phyloP scores from a whole-genome alignment of 2,329 filamentous ascomycete genomes.

The Aspergillus sergii region DNA sequence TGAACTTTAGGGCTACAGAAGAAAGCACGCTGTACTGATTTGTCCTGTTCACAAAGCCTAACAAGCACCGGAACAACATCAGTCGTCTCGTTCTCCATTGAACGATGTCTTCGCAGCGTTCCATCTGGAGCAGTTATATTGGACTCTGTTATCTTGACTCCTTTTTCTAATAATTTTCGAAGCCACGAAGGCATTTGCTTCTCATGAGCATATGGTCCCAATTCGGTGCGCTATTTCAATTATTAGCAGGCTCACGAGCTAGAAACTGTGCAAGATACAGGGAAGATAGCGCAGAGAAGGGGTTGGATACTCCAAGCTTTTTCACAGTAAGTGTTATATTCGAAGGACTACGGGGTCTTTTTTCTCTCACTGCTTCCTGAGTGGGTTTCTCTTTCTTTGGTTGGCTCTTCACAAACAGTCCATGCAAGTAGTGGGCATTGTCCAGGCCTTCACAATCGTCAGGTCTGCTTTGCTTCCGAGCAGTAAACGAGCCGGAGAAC shows the following conservation, averaged over 20 bases:
- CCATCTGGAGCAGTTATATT: slow-evolving; percentile 54
- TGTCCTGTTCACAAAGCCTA: slow-evolving; percentile 66
- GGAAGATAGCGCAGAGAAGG: neutral
- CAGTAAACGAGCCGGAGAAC: slow-evolving; percentile 5
- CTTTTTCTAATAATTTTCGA: slow-evolving; percentile 61
- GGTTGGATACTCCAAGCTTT: slow-evolving; percentile 33
- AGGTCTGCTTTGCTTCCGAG: neutral
- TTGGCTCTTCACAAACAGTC: too few relatives aligned
- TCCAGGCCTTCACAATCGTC: neutral
- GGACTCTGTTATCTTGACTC: slow-evolving; percentile 58
- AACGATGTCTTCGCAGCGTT: slow-evolving; percentile 43
- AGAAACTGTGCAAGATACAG: neutral
- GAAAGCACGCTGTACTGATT: slow-evolving; percentile 69
- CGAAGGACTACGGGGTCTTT: neutral
- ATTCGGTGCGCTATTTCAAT: slow-evolving; percentile 55
- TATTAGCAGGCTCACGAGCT: slow-evolving; percentile 19
- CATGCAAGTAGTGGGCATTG: neutral
- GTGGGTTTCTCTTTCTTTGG: neutral
- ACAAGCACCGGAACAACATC: slow-evolving; percentile 65
- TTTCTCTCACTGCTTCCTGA: neutral
- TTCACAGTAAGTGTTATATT: slow-evolving; percentile 17
- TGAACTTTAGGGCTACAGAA: slow-evolving; percentile 74
- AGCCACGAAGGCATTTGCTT: slow-evolving; percentile 74
- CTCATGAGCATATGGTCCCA: slow-evolving; percentile 74
- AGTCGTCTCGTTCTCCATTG: slow-evolving; percentile 50